Percentiles rank a stretch among this genome's conserved stretches.
Evolutionary conservation across 202 grass and related monocot species (phyloP).

Genomic region (Zizania palustris): DNA sequence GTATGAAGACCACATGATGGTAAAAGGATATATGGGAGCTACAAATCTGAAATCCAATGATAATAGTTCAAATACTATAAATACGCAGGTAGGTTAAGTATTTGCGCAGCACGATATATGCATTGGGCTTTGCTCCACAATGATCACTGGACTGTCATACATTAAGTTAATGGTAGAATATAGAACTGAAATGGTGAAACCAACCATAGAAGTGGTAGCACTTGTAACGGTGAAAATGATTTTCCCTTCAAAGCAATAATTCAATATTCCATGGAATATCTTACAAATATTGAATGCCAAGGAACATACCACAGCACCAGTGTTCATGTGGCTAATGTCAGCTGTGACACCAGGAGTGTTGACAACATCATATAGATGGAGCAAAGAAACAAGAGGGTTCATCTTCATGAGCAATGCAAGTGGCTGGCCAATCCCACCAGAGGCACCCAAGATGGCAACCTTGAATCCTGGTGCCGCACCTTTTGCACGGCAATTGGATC

Average conservation of each 20-base stretch:
- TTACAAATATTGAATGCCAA: neutral
- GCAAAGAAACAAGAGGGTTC: constrained; percentile 79
- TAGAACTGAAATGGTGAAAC: neutral
- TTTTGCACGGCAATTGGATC: constrained; percentile 73
- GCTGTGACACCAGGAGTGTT: constrained; percentile 89
- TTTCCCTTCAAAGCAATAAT: constrained; percentile 16
- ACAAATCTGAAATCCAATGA: neutral
- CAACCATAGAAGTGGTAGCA: neutral
- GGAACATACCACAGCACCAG: constrained; percentile 75
- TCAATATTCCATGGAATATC: neutral
- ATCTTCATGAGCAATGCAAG: constrained; percentile 92
- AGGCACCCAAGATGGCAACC: constrained; percentile 79
- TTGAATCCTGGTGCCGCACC: constrained; percentile 82
- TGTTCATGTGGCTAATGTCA: constrained; percentile 93
- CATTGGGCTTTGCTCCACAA: neutral
- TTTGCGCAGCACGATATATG: neutral
- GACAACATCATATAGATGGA: constrained; percentile 91
- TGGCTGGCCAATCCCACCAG: constrained; percentile 90
- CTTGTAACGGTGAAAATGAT: neutral
- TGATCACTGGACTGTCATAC: neutral
- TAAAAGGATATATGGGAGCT: constrained; percentile 5
- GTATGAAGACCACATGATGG: neutral
- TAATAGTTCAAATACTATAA: neutral
- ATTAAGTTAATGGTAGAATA: neutral
- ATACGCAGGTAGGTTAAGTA: neutral